Evolutionary conservation across 768 basidiomycete species (phyloP), one percentile per base, ranked within the genome.

Genomic region (Naematelia encephala): DNA sequence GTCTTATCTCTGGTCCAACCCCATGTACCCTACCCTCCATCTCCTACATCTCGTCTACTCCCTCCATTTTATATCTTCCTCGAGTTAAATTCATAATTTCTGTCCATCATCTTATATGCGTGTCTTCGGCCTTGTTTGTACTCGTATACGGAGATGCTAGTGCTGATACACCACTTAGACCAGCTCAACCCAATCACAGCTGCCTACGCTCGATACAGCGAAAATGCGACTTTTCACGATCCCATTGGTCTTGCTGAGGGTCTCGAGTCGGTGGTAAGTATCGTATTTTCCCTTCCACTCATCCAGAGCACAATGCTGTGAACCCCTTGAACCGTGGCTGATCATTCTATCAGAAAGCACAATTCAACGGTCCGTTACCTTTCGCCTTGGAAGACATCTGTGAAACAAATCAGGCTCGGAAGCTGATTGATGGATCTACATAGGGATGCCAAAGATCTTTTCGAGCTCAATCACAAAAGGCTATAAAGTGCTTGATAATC

Each of bases 171-270:
- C n/a, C n/a, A 13, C 30, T 19, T 54, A 73, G 71, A 74, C 56
- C 68, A 71, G 54, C 64, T 74, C 23, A 66, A 70, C 53, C 72
- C 72, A 45, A 52, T 74, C 57, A 54, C 66, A 11, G 34, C 59
- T 2, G 68, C 72, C 8, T 74, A 69, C 59, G 68, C 68, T 11
- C 57, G 66, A 48, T 74, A 74, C 54, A 59, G 61, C 47, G 47
- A 57, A 5, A 55, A 53, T 0, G 74, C 74, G 0, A 49, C 59
- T 29, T 76, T 76, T 57, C 70, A 72, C 47, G 74, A 76, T 57
- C 74, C 74, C 1, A 65, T 76, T 55, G 68, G 68, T 30, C 54
- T 70, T 27, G 74, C 74, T 21, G 56, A 76, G 47, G 70, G 70
- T 28, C 59, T 72, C 11, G 64, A 69, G 3, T 51, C 68, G 16